Conservation (phyloP, 169 alveolate species). For the Miamiensis avidus region DNA sequence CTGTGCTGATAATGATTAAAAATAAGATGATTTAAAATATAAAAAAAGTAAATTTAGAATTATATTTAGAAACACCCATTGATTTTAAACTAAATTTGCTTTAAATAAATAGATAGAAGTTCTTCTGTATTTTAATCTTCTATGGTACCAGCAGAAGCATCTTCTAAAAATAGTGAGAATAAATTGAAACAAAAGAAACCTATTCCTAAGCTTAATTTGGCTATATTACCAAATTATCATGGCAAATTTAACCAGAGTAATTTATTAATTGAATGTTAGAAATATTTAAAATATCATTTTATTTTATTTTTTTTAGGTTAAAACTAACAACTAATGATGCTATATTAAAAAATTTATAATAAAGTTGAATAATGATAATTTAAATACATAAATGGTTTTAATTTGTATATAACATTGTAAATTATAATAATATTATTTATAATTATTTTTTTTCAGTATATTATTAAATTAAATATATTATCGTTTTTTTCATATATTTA, state of each 20-base stretch:
- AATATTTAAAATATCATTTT: too few relatives aligned
- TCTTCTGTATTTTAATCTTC: background rate
- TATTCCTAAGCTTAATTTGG: background rate
- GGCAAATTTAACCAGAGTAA: background rate
- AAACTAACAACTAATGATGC: background rate
- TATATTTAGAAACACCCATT: background rate
- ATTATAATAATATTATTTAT: too few relatives aligned
- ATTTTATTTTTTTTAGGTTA: background rate
- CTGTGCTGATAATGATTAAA: background rate
- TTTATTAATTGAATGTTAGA: background rate
- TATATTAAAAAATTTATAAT: too few relatives aligned
- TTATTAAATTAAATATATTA: too few relatives aligned
- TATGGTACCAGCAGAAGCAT: background rate
- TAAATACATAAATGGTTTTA: background rate
- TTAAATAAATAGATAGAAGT: background rate
- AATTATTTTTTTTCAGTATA: too few relatives aligned
- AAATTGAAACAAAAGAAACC: background rate
- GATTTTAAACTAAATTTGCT: too few relatives aligned
- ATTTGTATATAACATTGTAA: background rate
- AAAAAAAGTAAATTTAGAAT: too few relatives aligned
- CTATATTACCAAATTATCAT: background rate
- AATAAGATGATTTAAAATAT: too few relatives aligned
- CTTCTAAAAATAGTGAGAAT: background rate
- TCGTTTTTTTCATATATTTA: background rate
- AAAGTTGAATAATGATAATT: background rate